Evolutionary conservation across 345 rosid genomes (phyloP).

Genomic region (Hibiscus mutabilis): DNA sequence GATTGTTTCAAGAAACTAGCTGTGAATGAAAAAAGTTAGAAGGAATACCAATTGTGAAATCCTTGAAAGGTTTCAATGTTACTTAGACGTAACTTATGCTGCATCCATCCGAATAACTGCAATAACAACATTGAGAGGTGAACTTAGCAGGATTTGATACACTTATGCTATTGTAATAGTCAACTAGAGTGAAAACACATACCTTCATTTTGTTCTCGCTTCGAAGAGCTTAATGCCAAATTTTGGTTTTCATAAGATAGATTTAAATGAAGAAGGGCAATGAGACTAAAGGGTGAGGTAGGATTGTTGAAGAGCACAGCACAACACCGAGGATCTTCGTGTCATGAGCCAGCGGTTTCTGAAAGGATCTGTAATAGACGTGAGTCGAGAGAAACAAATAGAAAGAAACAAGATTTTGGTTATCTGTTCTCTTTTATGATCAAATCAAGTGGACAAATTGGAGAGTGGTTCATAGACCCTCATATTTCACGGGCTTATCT

Average conservation of each 20-base stretch:
- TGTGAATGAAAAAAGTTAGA: background rate
- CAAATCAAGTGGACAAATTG: constrained; percentile 43
- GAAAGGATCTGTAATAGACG: background rate
- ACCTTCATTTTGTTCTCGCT: background rate
- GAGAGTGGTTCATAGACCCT: constrained; percentile 28
- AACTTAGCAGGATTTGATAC: too few relatives aligned
- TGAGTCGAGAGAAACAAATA: constrained; percentile 34
- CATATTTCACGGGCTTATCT: constrained; percentile 24
- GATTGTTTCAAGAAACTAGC: background rate
- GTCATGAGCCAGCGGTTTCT: constrained; percentile 32
- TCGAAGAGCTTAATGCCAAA: too few relatives aligned
- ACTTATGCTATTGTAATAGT: too few relatives aligned
- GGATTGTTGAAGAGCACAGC: constrained; percentile 4
- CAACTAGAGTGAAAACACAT: too few relatives aligned
- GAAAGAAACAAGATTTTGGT: constrained; percentile 61
- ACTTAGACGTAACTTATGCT: too few relatives aligned
- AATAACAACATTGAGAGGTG: too few relatives aligned
- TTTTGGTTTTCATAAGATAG: too few relatives aligned
- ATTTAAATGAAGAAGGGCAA: too few relatives aligned
- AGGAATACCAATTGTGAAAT: constrained; percentile 49
- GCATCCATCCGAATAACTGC: too few relatives aligned
- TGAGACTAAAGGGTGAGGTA: too few relatives aligned
- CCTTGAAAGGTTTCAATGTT: constrained; percentile 23
- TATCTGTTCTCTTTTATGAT: constrained; percentile 64
- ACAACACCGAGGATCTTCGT: constrained; percentile 17